Base-by-base conservation (phyloP, 805 yeast genomes). In the Helenozyma baotianmanensis region DNA sequence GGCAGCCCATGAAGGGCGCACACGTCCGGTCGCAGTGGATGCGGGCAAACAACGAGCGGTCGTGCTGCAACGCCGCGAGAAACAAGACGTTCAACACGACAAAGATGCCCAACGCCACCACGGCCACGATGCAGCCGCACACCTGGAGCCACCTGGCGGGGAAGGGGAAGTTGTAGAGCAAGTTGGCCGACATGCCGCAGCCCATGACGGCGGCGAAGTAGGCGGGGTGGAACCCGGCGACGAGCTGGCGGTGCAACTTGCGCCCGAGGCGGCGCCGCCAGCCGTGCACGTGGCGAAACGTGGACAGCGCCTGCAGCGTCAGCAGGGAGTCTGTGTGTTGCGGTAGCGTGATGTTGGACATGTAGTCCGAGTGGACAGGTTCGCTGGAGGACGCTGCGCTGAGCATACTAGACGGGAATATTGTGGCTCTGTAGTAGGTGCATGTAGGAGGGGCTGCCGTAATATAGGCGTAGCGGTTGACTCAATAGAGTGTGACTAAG, bases 171-270 rank as follows among this genome's bases (percentile, higher is more conserved):
- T 64, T 54, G 53, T 76, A 72, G 23, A 88, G 62, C 4, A 85
- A 60, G 23, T 73, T 53, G 4, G 84, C 63, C 1, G 85, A 62
- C 24, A 87, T 83, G 2, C 96, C 95, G 3, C 81, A 72, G 2
- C 95, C 96, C 96, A 88, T 88, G n/a, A 79, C 73, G 30, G 77
- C 66, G 16, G 82, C 80, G 58, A 80, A 86, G 70, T 79, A 80
- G 6, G 67, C 65, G 1, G 86, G 83, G 9, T 52, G 27, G 37
- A 61, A 63, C 14, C 50, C 51, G 15, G 38, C 29, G 14, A 58
- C 33, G 14, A 60, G 42, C 10, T 33, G 23, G n/a, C 21, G 25
- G 21, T 32, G 32, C 22, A 45, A 6, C 11, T 35, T 32, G 4
- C 15, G 31, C 17, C 15, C 3, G n/a, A 44, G 34, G 11, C 27